Conservation (phyloP, 2,329 filamentous ascomycete genomes). For the Fusarium drepaniforme region DNA sequence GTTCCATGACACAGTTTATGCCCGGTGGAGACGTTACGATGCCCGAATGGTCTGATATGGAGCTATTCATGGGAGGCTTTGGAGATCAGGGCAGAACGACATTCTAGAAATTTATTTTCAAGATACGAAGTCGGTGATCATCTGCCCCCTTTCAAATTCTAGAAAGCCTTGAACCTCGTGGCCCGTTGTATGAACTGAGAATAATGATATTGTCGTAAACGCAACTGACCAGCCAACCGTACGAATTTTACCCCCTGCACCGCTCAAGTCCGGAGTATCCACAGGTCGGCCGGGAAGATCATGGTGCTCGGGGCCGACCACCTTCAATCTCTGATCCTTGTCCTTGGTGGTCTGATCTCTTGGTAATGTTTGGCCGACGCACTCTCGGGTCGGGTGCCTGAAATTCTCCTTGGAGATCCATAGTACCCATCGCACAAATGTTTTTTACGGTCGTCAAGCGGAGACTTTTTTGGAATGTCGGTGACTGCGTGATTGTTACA, state of each 20-base stretch:
- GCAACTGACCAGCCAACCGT: neutral
- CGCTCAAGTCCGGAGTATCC: neutral
- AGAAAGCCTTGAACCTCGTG: neutral
- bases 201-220: neutral
- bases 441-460: neutral
- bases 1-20: slow-evolving; percentile 28
- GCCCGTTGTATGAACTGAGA: neutral
- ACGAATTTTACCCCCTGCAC: neutral
- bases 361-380: neutral
- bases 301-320: neutral
- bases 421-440: neutral
- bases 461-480: neutral
- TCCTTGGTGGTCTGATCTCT: neutral
- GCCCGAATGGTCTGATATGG: slow-evolving; percentile 41
- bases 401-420: neutral
- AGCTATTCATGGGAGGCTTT: slow-evolving; percentile 34
- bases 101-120: neutral
- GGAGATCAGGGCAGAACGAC: slow-evolving; percentile 12
- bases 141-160: neutral
- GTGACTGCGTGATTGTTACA: neutral
- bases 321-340: neutral
- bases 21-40: slow-evolving; percentile 24
- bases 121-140: neutral
- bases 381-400: neutral
- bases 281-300: neutral